A percentile compares a stretch with the other conserved stretches of the same genome.
phyloP scores from a whole-genome alignment of 148 eudicot genomes.

The Rheum nobile region DNA sequence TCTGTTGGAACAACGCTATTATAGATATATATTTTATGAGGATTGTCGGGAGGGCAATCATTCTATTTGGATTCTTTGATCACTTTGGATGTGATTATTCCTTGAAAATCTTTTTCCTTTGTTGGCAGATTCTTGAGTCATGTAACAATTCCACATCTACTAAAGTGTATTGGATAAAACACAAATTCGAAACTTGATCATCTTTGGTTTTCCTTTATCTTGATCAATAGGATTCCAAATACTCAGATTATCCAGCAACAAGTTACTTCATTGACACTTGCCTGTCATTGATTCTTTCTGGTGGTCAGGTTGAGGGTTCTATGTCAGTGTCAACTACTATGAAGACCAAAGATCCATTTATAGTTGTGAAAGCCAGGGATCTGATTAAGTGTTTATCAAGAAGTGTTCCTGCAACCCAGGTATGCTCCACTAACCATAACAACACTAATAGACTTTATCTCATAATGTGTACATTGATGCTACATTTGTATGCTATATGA shows the following conservation, averaged over 20 bases:
- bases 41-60: too few relatives aligned
- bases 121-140: background rate
- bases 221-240: too few relatives aligned
- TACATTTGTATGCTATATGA: background rate
- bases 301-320: conserved; percentile 68
- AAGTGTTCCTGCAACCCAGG: too few relatives aligned
- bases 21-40: too few relatives aligned
- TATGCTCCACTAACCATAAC: too few relatives aligned
- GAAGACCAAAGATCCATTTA: conserved; percentile 82
- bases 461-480: too few relatives aligned
- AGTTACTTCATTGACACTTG: too few relatives aligned
- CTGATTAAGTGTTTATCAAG: too few relatives aligned
- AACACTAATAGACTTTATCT: too few relatives aligned
- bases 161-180: background rate
- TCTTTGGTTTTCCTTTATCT: background rate
- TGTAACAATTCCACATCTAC: background rate
- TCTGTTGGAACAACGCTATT: too few relatives aligned
- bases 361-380: conserved; percentile 79
- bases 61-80: background rate
- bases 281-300: background rate
- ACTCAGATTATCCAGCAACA: too few relatives aligned
- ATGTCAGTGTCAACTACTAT: conserved; percentile 86
- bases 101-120: background rate
- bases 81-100: background rate
- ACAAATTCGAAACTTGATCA: too few relatives aligned